phyloP scores from a whole-genome alignment of 192 early-diverging fungal genomes.

The Linnemannia exigua region DNA sequence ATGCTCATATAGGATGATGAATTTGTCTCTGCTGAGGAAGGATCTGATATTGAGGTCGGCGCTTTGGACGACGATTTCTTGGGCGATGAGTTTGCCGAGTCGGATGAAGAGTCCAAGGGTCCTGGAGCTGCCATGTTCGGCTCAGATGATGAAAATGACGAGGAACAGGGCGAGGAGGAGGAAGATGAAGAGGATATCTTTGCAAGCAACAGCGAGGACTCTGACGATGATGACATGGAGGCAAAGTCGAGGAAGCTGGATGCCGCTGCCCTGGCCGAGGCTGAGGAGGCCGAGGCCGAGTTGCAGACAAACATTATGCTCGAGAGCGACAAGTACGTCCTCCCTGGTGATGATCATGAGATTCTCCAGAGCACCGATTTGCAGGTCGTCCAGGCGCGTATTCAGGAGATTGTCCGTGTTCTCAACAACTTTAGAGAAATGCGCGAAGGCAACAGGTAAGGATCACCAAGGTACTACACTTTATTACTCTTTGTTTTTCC shows the following conservation, averaged over 20 bases:
- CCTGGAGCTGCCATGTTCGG: slow-evolving; percentile 58
- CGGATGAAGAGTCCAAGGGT: slow-evolving; percentile 67
- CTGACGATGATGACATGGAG: slow-evolving; percentile 76
- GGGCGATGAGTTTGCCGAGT: slow-evolving; percentile 59
- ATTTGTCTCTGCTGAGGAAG: slow-evolving; percentile 54
- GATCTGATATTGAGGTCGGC: slow-evolving; percentile 59
- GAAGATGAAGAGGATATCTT: slow-evolving; percentile 59
- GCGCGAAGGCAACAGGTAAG: slow-evolving; percentile 75
- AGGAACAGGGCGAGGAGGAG: slow-evolving; percentile 35
- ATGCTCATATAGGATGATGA: slow-evolving; percentile 38
- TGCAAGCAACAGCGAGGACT: slow-evolving; percentile 47
- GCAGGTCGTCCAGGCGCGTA: slow-evolving; percentile 83
- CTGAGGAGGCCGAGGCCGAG: slow-evolving; percentile 77
- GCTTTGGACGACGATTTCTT: slow-evolving; percentile 54
- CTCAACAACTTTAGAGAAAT: slow-evolving; percentile 92
- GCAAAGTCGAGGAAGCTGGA: slow-evolving; percentile 77
- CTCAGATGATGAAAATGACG: slow-evolving; percentile 62
- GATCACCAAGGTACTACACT: neutral
- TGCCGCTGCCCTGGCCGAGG: slow-evolving; percentile 74
- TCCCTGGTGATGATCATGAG: slow-evolving; percentile 75
- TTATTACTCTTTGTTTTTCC: neutral
- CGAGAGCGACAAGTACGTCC: slow-evolving; percentile 76
- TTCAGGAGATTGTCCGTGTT: slow-evolving; percentile 91
- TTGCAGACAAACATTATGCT: slow-evolving; percentile 81
- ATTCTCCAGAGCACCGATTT: slow-evolving; percentile 76